Base-by-base conservation (phyloP, 1,284 basidiomycete species). In the Austroboletus rostrupii region DNA sequence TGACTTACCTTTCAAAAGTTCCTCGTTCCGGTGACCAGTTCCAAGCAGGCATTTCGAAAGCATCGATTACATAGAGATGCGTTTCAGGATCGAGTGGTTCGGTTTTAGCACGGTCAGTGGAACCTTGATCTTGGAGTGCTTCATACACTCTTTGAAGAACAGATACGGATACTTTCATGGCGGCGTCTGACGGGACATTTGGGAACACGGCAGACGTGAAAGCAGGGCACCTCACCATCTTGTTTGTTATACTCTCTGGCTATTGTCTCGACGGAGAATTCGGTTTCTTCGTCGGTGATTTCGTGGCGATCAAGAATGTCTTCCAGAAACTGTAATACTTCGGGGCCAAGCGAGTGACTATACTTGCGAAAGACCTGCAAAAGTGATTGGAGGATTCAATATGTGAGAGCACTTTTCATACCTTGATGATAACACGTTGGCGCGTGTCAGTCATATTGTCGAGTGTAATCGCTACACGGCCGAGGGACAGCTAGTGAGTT, bases 1-100 rank as follows among this genome's bases (percentile, higher is more conserved):
- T 55, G 23, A 57, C 75, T 19, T 62, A 91, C 91, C 80, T 85
- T 59, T 92, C 90, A 61, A 96, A 97, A 2, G 87, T 84, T 45
- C 86, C 87, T 53, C 91, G 76, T 58, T 94, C 87, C 20, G 78
- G 73, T 32, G 93, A 92, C 81, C 93, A 99, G 58, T 85, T 80
- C 81, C 93, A 90, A 10, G 85, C 73, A 0, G 96, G 96, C 91
- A 98, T 97, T 33, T 94, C 87, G 59, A 95, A 97, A 11, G 95
- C 87, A 65, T 97, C 85, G 32, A 98, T 75, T 51, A 98, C 77
- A 56, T 83, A 83, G 43, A 99, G 74, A 66, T 96, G 92, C 21
- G 81, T 82, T 42, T 94, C 87, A 8, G 92, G 85, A 57, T 97
- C 92, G 21, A 94, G 75, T 21, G 83, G 70, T 26, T 90, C 85